A percentile compares a stretch with the other conserved stretches of the same genome.
phyloP scores from a whole-genome alignment of 1,284 basidiomycete species.

The Ganoderma sp. region DNA sequence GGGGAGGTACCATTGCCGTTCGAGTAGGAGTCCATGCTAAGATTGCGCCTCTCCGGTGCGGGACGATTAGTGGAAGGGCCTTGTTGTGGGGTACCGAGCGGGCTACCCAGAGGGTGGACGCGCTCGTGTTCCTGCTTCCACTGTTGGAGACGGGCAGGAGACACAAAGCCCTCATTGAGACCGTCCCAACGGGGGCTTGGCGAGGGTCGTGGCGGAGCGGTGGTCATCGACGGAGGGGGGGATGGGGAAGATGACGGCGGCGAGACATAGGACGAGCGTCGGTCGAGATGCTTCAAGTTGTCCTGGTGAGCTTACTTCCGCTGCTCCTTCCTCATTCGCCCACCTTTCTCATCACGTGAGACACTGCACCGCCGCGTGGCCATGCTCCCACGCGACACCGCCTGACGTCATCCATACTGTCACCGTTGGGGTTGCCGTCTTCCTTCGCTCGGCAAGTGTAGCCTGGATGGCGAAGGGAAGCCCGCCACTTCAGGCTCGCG shows the following conservation, averaged over 20 bases:
- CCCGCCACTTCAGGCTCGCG: background rate
- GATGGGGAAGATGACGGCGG: slow-evolving; percentile 17
- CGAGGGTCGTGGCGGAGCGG: slow-evolving; percentile 29
- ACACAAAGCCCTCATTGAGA: slow-evolving; percentile 55
- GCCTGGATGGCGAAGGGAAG: background rate
- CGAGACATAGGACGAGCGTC: slow-evolving; percentile 24
- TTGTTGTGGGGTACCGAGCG: slow-evolving; percentile 17
- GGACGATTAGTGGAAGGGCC: slow-evolving; percentile 16
- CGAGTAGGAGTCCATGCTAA: slow-evolving; percentile 17
- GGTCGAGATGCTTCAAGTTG: slow-evolving; percentile 1
- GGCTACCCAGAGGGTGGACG: slow-evolving; percentile 30
- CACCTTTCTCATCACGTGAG: slow-evolving; percentile 22
- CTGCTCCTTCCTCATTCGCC: slow-evolving; percentile 2
- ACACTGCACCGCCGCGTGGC: background rate
- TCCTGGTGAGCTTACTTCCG: slow-evolving; percentile 4
- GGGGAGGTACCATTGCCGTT: slow-evolving; percentile 17
- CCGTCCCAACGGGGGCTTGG: slow-evolving; percentile 51
- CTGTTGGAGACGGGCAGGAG: slow-evolving; percentile 55
- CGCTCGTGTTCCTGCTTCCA: slow-evolving; percentile 38
- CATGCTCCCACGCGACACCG: background rate
- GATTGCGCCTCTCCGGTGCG: slow-evolving; percentile 16
- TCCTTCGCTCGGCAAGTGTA: background rate
- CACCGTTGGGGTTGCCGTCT: background rate
- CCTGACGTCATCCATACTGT: slow-evolving; percentile 6
- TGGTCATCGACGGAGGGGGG: slow-evolving; percentile 27